Evolutionary conservation across 2,329 filamentous ascomycete species (phyloP), one percentile per base, ranked within the genome.

Genomic region (Verruconis gallopava): DNA sequence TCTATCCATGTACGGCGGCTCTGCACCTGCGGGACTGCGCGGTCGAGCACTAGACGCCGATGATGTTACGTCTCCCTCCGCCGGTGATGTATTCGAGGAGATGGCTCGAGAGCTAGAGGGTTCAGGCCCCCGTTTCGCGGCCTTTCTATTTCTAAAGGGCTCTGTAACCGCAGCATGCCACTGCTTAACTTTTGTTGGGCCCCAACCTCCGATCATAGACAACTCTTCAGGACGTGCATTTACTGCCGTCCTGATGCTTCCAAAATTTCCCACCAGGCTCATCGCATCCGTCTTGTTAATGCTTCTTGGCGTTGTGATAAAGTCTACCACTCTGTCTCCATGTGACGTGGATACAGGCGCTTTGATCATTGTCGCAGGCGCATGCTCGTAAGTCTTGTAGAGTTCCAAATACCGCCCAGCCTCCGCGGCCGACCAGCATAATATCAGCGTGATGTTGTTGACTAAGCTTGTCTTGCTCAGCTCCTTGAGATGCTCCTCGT

Each of bases 231-330:
- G 76, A 35, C 81, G 74, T 2, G 86, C 89, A 58, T 95, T 95
- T 45, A 96, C 70, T 1, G 89, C 89, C 28, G 81, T 83, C 50
- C 79, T 77, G 44, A 98, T 63, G 50, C 84, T 93, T 18, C 91
- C 91, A 65, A 96, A 98, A 39, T 85, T 86, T 50, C 84, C 83
- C 25, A 96, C 86, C 39, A 98, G 64, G 20, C 84, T 82, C 6
- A 95, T 77, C 0, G 91, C 86, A 62, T 98, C 91, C 1, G 86
- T 86, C 61, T 94, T 95, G 63, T 96, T 96, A 56, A 98, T 77
- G 48, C 80, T 84, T 44, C 88, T 70, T 2, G 91, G 89, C 2
- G 85, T 79, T 0, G 91, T 98, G 40, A 95, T 79, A 54, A 98
- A 95, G 50, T 95, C 89, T 5, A 91, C 79, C 45, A 98, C 71